Evolutionary conservation across 768 basidiomycete species (phyloP).

Genomic region (Podaxis pistillaris): DNA sequence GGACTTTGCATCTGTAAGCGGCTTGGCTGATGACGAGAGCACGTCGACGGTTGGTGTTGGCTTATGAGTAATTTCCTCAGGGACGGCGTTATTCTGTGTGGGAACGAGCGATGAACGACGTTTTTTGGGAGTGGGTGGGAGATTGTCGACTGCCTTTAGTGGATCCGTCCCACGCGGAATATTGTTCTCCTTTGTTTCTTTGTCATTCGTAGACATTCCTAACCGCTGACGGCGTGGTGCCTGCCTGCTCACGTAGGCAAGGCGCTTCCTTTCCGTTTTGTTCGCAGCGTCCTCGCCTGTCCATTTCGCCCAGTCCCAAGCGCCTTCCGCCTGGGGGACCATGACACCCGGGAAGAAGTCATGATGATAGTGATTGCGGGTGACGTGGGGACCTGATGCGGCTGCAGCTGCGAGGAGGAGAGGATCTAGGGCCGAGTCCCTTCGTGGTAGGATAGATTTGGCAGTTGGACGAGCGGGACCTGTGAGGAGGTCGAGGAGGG

Average conservation of each 20-base stretch:
- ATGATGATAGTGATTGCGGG: constrained; percentile 85
- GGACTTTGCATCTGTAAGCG: constrained; percentile 29
- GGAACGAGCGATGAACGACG: constrained; percentile 35
- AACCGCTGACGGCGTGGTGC: constrained; percentile 68
- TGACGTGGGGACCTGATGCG: constrained; percentile 74
- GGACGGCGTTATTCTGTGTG: constrained; percentile 12
- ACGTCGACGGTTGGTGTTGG: constrained; percentile 21
- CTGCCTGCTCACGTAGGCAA: constrained; percentile 72
- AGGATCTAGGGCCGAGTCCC: constrained; percentile 77
- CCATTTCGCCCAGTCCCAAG: constrained; percentile 61
- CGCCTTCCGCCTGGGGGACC: constrained; percentile 48
- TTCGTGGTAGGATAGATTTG: constrained; percentile 46
- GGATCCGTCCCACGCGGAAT: constrained; percentile 35
- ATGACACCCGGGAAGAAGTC: constrained; percentile 66
- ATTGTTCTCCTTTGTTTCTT: constrained; percentile 53
- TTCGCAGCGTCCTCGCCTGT: constrained; percentile 38
- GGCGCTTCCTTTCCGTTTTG: constrained; percentile 41
- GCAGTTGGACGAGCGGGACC: constrained; percentile 41
- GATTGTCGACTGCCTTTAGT: constrained; percentile 37
- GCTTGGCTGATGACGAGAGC: constrained; percentile 19
- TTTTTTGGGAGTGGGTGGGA: constrained; percentile 39
- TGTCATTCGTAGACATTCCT: constrained; percentile 26
- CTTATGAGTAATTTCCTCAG: constrained; percentile 24
- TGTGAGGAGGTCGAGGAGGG: constrained; percentile 66
- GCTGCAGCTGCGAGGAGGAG: constrained; percentile 75